Percentiles rank a stretch among this genome's conserved stretches.
Evolutionary conservation across 176 grass and related monocot species (phyloP).

Genomic region (Musa troglodytarum): DNA sequence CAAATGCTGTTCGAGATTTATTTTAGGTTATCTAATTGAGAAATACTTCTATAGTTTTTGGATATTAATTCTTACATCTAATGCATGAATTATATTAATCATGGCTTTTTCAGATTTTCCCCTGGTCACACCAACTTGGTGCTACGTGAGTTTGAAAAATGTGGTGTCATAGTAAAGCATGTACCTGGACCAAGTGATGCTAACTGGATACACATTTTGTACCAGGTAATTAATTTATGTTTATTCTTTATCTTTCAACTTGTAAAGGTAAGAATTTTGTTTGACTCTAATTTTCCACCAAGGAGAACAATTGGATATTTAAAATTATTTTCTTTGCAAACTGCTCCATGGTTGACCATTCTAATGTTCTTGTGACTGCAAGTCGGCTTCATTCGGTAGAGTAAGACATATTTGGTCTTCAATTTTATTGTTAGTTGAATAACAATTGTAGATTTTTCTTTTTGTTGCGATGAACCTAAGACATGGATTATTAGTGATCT

Average conservation of each 20-base stretch:
- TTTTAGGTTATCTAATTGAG: too few species aligned
- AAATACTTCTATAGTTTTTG: too few species aligned
- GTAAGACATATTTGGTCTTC: background rate
- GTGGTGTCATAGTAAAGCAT: slow-evolving; percentile 64
- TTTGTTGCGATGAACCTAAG: background rate
- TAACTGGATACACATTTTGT: slow-evolving; percentile 89
- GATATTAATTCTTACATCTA: too few species aligned
- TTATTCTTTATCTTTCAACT: background rate
- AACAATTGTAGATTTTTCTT: background rate
- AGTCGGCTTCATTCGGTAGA: background rate
- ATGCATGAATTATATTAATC: too few species aligned
- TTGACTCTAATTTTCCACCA: background rate
- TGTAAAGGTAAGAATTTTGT: too few species aligned
- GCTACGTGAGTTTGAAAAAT: slow-evolving; percentile 88
- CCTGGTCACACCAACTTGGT: slow-evolving; percentile 69
- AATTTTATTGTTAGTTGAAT: background rate
- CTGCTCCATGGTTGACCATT: background rate
- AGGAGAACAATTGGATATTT: too few species aligned
- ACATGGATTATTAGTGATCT: background rate
- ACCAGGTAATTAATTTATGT: slow-evolving; percentile 37
- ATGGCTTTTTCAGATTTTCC: slow-evolving; percentile 44
- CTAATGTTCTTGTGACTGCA: background rate
- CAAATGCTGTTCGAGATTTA: background rate
- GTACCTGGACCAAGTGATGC: slow-evolving; percentile 70
- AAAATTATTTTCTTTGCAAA: too few species aligned